Evolutionary conservation across 2,329 filamentous ascomycete genomes (phyloP).

Genomic region (Huntiella bhutanensis): DNA sequence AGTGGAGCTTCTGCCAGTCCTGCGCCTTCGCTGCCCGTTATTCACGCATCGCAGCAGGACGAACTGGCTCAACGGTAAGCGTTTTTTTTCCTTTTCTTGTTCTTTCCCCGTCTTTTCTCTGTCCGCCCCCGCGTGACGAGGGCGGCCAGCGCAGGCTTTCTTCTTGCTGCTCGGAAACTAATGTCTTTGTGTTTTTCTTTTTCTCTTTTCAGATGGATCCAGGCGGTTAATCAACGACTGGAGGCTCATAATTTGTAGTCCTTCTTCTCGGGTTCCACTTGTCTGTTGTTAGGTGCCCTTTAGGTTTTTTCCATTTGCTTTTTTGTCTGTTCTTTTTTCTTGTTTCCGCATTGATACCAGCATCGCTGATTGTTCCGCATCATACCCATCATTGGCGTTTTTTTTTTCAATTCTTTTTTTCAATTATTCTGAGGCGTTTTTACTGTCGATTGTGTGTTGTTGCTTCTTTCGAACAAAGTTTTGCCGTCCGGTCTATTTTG

Average conservation of each 20-base stretch:
- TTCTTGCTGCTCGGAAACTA: no score
- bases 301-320: neutral
- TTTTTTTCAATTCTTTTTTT: constrained; percentile 1
- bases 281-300: no score
- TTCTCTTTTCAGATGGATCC: no score
- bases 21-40: constrained; percentile 7
- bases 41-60: constrained; percentile 5
- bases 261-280: no score
- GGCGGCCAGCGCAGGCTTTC: no score
- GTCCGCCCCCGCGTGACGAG: neutral
- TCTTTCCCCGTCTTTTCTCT: neutral
- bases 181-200: no score
- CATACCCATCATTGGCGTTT: constrained; percentile 6
- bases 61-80: neutral
- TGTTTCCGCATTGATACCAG: constrained; percentile 5
- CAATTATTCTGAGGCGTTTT: neutral
- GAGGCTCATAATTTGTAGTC: no score
- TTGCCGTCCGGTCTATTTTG: no score
- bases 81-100: neutral
- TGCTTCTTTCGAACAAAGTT: neutral
- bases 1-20: constrained; percentile 1
- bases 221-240: no score
- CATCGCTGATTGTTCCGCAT: constrained; percentile 4
- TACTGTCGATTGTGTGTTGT: constrained; percentile 1
- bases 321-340: neutral